A percentile compares a stretch with the other conserved stretches of the same genome.
phyloP scores from a whole-genome alignment of 371 early-diverging fungal genomes.

The Parasitella parasitica region DNA sequence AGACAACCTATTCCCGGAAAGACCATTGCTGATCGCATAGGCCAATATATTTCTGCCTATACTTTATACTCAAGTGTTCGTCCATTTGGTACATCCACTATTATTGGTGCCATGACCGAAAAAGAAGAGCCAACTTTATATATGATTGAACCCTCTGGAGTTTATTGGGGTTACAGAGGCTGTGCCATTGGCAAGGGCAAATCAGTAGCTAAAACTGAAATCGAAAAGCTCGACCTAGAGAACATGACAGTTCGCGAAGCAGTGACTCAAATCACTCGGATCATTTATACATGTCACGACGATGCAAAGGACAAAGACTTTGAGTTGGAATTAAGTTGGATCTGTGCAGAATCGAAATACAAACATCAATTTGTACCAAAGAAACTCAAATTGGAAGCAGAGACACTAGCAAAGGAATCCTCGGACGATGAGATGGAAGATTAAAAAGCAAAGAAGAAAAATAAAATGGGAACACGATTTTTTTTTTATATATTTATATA shows the following conservation, averaged over 20 bases:
- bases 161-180: conserved; percentile 95
- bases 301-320: conserved; percentile 97
- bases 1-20: conserved; percentile 82
- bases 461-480: not conserved
- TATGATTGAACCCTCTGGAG: conserved; percentile 97
- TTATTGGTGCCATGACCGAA: conserved; percentile 74
- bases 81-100: conserved; percentile 91
- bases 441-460: conserved; percentile 11
- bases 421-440: conserved; percentile 61
- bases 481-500: conserved; percentile 2
- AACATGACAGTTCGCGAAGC: conserved; percentile 88
- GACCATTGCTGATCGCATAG: conserved; percentile 92
- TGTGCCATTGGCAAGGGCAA: conserved; percentile 96
- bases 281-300: conserved; percentile 94
- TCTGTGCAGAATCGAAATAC: conserved; percentile 81
- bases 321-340: conserved; percentile 97
- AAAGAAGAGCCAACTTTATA: conserved; percentile 81
- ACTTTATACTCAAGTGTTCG: conserved; percentile 97
- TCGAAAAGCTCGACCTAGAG: conserved; percentile 91
- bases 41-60: conserved; percentile 92
- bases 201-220: conserved; percentile 95
- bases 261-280: conserved; percentile 92
- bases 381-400: conserved; percentile 86
- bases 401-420: conserved; percentile 74
- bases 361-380: conserved; percentile 87